Conservation (phyloP, 1,139 yeast species). For the Entelexis paramagnoliae region DNA sequence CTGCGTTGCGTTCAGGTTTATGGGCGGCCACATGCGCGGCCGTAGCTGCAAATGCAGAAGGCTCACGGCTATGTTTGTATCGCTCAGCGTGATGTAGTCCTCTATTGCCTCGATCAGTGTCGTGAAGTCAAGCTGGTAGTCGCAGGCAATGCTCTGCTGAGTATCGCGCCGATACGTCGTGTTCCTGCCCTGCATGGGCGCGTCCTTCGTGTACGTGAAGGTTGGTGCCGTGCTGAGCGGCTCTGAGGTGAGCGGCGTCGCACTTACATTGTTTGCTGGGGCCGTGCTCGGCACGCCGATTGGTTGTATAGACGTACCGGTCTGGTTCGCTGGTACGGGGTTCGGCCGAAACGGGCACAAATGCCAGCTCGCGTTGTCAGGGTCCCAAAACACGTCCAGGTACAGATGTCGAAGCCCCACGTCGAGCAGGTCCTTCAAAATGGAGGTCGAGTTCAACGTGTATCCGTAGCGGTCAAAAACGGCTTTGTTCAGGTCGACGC, state of each 20-base stretch:
- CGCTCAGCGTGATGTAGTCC: conserved; percentile 40
- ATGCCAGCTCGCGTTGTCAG: conserved; percentile 46
- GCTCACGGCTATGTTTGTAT: conserved; percentile 48
- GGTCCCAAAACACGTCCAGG: conserved; percentile 61
- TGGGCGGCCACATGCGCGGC: conserved; percentile 20
- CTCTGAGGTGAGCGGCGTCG: background rate
- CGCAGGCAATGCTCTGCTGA: conserved; percentile 30
- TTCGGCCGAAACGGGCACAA: conserved; percentile 44
- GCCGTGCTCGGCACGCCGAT: background rate
- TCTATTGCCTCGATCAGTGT: conserved; percentile 35
- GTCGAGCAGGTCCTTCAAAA: conserved; percentile 36
- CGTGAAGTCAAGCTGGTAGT: conserved; percentile 38
- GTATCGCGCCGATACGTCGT: background rate
- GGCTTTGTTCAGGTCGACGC: conserved; percentile 45
- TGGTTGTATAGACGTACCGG: background rate
- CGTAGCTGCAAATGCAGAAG: conserved; percentile 46
- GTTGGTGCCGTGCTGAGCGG: background rate
- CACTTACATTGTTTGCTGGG: background rate
- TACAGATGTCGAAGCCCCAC: conserved; percentile 46
- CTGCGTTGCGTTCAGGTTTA: background rate
- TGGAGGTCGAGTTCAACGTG: conserved; percentile 35
- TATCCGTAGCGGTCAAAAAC: conserved; percentile 49
- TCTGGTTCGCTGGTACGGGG: background rate
- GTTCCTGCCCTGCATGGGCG: background rate
- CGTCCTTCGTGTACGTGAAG: background rate